phyloP scores from a whole-genome alignment of 805 yeast genomes.

The Hanseniaspora taiwanica region DNA sequence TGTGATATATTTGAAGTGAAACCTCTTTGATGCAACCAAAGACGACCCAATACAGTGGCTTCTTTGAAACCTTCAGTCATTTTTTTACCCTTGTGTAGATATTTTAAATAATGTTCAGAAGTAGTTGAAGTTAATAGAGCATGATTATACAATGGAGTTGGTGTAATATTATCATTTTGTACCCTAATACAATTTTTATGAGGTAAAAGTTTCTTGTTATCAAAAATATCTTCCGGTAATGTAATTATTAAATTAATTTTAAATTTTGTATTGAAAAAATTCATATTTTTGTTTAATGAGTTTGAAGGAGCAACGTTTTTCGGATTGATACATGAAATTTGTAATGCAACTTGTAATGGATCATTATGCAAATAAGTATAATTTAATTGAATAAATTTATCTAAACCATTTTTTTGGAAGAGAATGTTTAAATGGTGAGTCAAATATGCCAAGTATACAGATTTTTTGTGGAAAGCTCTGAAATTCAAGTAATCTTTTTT shows the following conservation, averaged over 20 bases:
- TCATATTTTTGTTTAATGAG: conserved; percentile 16
- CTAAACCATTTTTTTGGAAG: conserved; percentile 40
- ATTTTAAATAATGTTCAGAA: conserved; percentile 58
- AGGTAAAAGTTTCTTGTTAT: conserved; percentile 60
- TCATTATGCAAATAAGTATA: conserved; percentile 70
- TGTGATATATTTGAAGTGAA: conserved; percentile 46
- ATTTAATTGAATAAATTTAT: conserved; percentile 32
- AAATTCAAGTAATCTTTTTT: conserved; percentile 84
- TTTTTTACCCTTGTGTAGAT: conserved; percentile 61
- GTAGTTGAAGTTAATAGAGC: conserved; percentile 59
- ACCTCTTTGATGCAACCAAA: conserved; percentile 87
- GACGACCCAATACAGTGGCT: conserved; percentile 73
- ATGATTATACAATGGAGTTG: conserved; percentile 83
- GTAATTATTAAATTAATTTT: conserved; percentile 62
- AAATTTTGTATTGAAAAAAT: conserved; percentile 57
- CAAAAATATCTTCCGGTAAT: conserved; percentile 59
- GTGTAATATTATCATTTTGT: conserved; percentile 37
- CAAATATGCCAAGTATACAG: conserved; percentile 73
- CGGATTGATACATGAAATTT: conserved; percentile 36
- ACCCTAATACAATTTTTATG: conserved; percentile 74
- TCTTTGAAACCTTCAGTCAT: conserved; percentile 72
- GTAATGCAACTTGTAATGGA: conserved; percentile 58
- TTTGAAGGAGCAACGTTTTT: conserved; percentile 7
- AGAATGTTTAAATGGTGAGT: conserved; percentile 48
- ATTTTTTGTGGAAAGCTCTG: conserved; percentile 78